Evolutionary conservation across 2,329 filamentous ascomycete genomes (phyloP), one percentile per base, ranked within the genome.

Genomic region (Myrmaecium sp.): DNA sequence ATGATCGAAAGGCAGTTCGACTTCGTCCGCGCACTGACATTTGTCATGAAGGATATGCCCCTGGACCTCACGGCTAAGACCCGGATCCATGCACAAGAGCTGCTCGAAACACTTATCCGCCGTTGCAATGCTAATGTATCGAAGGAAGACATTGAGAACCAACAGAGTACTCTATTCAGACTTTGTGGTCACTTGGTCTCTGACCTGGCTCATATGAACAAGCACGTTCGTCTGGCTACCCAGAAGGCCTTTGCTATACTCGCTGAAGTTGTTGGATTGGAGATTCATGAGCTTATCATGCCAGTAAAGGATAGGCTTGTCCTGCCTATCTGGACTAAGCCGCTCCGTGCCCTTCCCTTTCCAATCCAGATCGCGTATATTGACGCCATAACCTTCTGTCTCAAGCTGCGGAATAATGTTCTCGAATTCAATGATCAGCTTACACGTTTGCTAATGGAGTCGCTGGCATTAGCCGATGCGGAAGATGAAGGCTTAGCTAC

Each of bases 31-130:
- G 81, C 84, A n/a, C 61, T 99, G 29, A 75, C 93, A 55, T 94
- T 92, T 52, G 84, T 98, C 36, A 82, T 98, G 57, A 98, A 98
- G 55, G 89, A 98, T 46, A 94, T 94, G 66, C 89, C 91, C 0
- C 69, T 80, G 29, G 89, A 98, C 47, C 64, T 98, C 1, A 86
- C 91, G 2, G 83, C 91, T 30, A 84, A 77, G 44, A 94, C 89
- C 2, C 68, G 89, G 18, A 64, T 74, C 17, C 73, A 81, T 32
- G 84, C 89, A 0, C 80, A 91, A 50, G 66, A 74, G 12, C 91
- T 86, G 0, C 61, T 98, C 13, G 74, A 86, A 40, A 65, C 80
- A 21, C 68, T 95, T 16, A 62, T 94, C 17, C 64, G 67, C 31
- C 72, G 75, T 30, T 84, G 84, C 46, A 84, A 78, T 21, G 79